Evolutionary conservation across 2,329 filamentous ascomycete species (phyloP).

Genomic region (Apiospora marii): DNA sequence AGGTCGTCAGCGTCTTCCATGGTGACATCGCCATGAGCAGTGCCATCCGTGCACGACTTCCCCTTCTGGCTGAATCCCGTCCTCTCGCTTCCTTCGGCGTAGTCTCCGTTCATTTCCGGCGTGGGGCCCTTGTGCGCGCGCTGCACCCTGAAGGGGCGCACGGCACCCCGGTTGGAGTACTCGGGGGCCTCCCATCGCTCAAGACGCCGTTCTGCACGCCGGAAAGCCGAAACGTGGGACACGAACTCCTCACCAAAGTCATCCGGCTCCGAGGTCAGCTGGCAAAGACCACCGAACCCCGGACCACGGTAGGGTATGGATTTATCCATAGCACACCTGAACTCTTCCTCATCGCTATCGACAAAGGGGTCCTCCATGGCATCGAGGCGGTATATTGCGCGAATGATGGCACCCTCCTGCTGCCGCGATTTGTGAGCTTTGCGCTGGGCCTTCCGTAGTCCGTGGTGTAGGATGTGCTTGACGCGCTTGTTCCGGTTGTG

Average conservation of each 20-base stretch:
- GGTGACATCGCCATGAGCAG: constrained; percentile 52
- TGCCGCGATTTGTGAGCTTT: constrained; percentile 67
- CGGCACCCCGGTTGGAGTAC: background rate
- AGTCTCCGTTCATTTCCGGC: constrained; percentile 33
- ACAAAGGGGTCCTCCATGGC: constrained; percentile 62
- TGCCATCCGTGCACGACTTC: constrained; percentile 42
- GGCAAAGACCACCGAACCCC: constrained; percentile 70
- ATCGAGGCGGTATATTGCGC: constrained; percentile 71
- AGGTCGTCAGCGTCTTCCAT: constrained; percentile 59
- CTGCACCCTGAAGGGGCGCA: constrained; percentile 25
- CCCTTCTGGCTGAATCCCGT: constrained; percentile 42
- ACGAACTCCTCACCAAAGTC: constrained; percentile 81
- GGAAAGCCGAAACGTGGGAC: constrained; percentile 70
- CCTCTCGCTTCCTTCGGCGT: constrained; percentile 41
- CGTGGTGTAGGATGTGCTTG: constrained; percentile 82
- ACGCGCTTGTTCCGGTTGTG: constrained; percentile 80
- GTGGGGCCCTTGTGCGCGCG: constrained; percentile 35
- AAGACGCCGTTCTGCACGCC: constrained; percentile 70
- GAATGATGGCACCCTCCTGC: constrained; percentile 70
- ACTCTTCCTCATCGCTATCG: constrained; percentile 69
- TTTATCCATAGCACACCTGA: constrained; percentile 41
- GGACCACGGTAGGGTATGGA: constrained; percentile 58
- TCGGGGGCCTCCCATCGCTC: constrained; percentile 66
- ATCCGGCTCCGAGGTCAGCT: constrained; percentile 67
- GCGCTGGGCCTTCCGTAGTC: constrained; percentile 72